phyloP scores from a whole-genome alignment of 2,329 filamentous ascomycete genomes.

The Cephalotrichum gorgonifer region DNA sequence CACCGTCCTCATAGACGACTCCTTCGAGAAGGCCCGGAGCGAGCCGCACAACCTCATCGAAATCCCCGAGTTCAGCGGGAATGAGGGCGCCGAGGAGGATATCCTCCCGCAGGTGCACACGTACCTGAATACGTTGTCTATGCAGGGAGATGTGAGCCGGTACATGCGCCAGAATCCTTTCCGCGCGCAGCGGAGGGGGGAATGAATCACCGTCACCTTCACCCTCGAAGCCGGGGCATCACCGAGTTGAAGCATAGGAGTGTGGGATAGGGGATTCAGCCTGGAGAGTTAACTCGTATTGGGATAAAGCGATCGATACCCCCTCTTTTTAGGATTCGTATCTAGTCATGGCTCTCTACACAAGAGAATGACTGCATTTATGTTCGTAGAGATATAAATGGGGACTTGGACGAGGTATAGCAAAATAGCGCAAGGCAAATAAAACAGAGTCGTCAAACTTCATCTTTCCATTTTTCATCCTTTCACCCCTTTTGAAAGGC shows the following conservation, averaged over 20 bases:
- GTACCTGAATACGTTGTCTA: constrained; percentile 45
- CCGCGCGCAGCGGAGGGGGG: neutral
- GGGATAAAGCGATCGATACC: too few relatives aligned
- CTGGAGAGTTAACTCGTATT: too few relatives aligned
- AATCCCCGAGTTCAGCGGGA: constrained; percentile 63
- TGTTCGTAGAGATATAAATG: too few relatives aligned
- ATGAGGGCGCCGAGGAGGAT: constrained; percentile 25
- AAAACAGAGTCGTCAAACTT: neutral
- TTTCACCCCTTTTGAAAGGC: neutral
- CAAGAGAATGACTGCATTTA: too few relatives aligned
- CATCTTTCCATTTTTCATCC: neutral
- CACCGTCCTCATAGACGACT: constrained; percentile 86
- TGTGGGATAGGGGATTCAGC: too few relatives aligned
- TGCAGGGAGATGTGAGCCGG: constrained; percentile 50
- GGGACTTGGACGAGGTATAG: too few relatives aligned
- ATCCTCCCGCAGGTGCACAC: constrained; percentile 51
- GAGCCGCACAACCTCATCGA: constrained; percentile 78
- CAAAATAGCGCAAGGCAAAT: neutral
- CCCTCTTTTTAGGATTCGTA: too few relatives aligned
- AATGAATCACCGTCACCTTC: neutral
- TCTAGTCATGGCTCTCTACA: too few relatives aligned
- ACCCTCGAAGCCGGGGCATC: too few relatives aligned
- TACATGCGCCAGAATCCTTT: constrained; percentile 47
- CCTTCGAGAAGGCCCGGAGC: constrained; percentile 63
- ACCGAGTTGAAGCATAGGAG: too few relatives aligned